A percentile compares a stretch with the other conserved stretches of the same genome.
Evolutionary conservation across 371 early-diverging fungal species (phyloP).

Genomic region (Circinella minor): DNA sequence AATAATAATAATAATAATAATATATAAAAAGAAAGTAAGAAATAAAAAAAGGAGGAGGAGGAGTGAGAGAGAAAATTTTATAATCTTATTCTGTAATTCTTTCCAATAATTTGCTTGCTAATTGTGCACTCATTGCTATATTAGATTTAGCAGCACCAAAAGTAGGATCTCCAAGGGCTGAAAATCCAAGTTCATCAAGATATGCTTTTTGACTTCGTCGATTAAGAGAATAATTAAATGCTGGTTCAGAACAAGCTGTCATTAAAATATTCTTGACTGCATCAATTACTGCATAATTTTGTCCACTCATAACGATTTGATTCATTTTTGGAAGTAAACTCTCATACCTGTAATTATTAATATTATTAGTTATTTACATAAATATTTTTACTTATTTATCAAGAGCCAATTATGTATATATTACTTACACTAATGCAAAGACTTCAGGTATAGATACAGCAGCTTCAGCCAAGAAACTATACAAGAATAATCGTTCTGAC

Average conservation of each 20-base stretch:
- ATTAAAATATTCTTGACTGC: conserved; percentile 77
- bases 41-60: background rate
- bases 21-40: background rate
- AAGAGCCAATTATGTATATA: no score
- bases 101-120: conserved; percentile 63
- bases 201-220: conserved; percentile 56
- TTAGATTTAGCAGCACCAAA: conserved; percentile 55
- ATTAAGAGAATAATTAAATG: conserved; percentile 38
- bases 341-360: conserved; percentile 57
- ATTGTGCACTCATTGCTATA: conserved; percentile 49
- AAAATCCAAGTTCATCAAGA: conserved; percentile 63
- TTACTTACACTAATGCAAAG: conserved; percentile 75
- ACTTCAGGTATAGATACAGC: conserved; percentile 76
- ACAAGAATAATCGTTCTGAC: conserved; percentile 81
- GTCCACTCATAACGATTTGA: conserved; percentile 71
- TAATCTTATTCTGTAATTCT: conserved; percentile 56
- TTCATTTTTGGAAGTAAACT: conserved; percentile 79
- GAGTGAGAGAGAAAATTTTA: no score
- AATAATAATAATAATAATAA: background rate
- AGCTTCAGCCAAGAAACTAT: conserved; percentile 82
- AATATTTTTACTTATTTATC: background rate
- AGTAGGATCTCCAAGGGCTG: conserved; percentile 43
- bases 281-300: conserved; percentile 72
- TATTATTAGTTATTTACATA: background rate
- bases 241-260: conserved; percentile 72